These are phyloP conservation scores for Thalassiosira hispida DNA, from an alignment of 352 stramenopile genomes.

Conservation along the genomic window DNA sequence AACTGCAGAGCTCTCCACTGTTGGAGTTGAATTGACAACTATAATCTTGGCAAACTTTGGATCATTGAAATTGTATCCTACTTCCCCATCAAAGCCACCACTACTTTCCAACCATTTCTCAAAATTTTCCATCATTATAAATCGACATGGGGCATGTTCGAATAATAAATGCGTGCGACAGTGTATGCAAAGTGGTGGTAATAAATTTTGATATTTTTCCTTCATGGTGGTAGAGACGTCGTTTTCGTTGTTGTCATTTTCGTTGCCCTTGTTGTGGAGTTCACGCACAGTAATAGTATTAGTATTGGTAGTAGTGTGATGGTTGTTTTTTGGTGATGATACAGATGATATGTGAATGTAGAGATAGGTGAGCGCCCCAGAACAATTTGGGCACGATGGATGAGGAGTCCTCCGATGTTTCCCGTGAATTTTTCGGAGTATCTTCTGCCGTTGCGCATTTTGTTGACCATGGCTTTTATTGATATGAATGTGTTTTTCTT, in stretches of 20 bases:
- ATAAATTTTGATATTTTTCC: slow-evolving; percentile 19
- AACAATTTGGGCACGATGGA: slow-evolving; percentile 35
- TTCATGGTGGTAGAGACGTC: slow-evolving; percentile 20
- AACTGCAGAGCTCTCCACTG: background rate
- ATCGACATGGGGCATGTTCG: slow-evolving; percentile 25
- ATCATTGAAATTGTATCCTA: slow-evolving; percentile 1
- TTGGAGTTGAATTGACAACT: slow-evolving; percentile 4
- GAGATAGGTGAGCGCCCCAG: slow-evolving; percentile 18
- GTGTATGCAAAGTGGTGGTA: slow-evolving; percentile 36
- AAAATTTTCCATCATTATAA: slow-evolving; percentile 48
- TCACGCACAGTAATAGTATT: slow-evolving; percentile 12
- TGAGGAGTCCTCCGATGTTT: background rate
- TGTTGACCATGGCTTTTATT: background rate
- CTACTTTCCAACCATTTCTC: slow-evolving; percentile 31
- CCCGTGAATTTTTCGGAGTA: slow-evolving; percentile 20
- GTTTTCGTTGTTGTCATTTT: no score
- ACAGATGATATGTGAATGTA: slow-evolving; percentile 41
- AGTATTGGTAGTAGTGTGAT: background rate
- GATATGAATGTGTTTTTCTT: background rate
- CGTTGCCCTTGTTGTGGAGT: background rate
- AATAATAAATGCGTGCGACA: slow-evolving; percentile 42
- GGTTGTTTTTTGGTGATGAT: no score
- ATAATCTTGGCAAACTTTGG: slow-evolving; percentile 9
- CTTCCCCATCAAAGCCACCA: background rate
- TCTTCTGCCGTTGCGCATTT: background rate